Base-by-base conservation (phyloP, 75 land plant species). In the Adiantum capillusveneris region DNA sequence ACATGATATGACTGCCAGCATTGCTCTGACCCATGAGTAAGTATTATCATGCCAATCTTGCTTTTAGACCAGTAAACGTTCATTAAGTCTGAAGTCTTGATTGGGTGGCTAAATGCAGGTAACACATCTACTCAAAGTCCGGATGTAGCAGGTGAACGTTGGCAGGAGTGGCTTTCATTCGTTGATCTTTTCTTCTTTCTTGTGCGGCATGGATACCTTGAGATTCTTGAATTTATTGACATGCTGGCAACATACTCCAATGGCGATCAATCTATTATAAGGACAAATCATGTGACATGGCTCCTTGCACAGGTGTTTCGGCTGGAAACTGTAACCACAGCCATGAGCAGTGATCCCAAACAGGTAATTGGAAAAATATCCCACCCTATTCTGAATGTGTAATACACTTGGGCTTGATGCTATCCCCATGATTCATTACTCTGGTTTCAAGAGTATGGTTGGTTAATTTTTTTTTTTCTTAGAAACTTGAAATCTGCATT, bases 251-350 rank as follows among this genome's bases (percentile, higher is more conserved):
- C 64, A 42, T 80, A 81, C 48, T 45, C 74, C 31, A 79, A 68
- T 49, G 76, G 67, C 18, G 87, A 81, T 27, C 72, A 75, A 18
- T 73, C 76, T 29, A 70, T 78, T 59, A 78, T 84, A 48, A 77
- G 82, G 45, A 90, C 78, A 54, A 95, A 95, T 63, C 99, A 95
- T 82, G 88, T 95, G 13, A 95, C 99, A 27, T 95, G 96, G 99
- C 66, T 95, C 17, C 74, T 95, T 56, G 84, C 88, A 48, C 92
- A 95, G 67, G 89, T 95, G 31, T 84, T 87, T 54, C 83, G 99
- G 7, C 71, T 86, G 53, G 99, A 95, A 57, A 77, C 78, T 60
- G 88, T 87, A 36, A 84, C 77, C 61, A 66, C 61, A 77, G 85
- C 92, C 29, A 52, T 90, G 50, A 75, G 59, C 62, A 44, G 71